Percentiles rank a stretch among this genome's conserved stretches.
Evolutionary conservation across 768 basidiomycete genomes (phyloP).

Genomic region (Cystofilobasidium bisporidii): DNA sequence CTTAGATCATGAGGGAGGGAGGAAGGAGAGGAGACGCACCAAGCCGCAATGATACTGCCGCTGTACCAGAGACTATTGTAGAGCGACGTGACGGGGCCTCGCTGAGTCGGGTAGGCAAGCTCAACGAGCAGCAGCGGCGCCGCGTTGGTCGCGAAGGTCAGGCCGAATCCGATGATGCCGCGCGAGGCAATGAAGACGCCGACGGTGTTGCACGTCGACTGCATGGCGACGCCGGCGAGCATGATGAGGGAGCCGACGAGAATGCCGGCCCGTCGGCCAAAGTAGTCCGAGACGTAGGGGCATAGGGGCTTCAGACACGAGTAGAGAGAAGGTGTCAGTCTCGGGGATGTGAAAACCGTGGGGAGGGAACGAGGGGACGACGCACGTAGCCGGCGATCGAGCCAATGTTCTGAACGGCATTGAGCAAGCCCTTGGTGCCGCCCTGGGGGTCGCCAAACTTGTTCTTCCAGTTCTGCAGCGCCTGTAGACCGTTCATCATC

Average conservation of each 20-base stretch:
- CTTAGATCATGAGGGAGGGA: constrained; percentile 50
- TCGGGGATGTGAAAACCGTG: constrained; percentile 42
- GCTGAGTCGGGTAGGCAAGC: constrained; percentile 73
- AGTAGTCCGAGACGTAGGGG: constrained; percentile 48
- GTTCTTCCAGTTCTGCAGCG: constrained; percentile 18
- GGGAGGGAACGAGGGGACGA: constrained; percentile 47
- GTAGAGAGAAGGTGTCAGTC: constrained; percentile 39
- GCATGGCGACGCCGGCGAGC: constrained; percentile 57
- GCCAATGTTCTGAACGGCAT: constrained; percentile 69
- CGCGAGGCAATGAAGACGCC: constrained; percentile 75
- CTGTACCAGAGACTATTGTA: constrained; percentile 78
- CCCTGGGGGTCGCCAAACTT: constrained; percentile 20
- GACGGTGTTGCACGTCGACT: constrained; percentile 60
- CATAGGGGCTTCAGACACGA: not conserved
- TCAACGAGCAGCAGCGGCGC: constrained; percentile 76
- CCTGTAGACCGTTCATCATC: constrained; percentile 30
- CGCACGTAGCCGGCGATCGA: constrained; percentile 46
- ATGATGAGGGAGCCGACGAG: constrained; percentile 64
- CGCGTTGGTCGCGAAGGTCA: constrained; percentile 59
- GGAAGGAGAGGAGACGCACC: not conserved
- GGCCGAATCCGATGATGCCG: constrained; percentile 56
- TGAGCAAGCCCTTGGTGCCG: constrained; percentile 5
- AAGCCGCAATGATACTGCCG: constrained; percentile 44
- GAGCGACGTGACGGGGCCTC: constrained; percentile 63
- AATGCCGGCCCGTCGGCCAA: constrained; percentile 59